phyloP scores from a whole-genome alignment of 202 grass and related monocot genomes.

The Musa balbisiana region DNA sequence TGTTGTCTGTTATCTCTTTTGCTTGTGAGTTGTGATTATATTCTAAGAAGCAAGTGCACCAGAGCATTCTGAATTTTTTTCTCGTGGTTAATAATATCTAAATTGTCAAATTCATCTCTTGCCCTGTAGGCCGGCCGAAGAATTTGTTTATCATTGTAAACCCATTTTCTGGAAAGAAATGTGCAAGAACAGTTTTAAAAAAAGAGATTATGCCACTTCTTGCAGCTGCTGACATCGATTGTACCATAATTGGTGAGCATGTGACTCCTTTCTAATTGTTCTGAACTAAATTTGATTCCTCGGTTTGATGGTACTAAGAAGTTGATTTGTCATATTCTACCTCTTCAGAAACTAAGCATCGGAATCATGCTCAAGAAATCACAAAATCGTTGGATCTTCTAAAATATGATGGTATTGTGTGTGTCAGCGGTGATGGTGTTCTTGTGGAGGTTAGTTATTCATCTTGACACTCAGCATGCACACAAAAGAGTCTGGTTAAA shows the following conservation, averaged over 20 bases:
- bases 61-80: background rate
- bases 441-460: conserved; percentile 78
- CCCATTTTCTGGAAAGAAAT: conserved; percentile 20
- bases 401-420: conserved; percentile 86
- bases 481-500: background rate
- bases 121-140: conserved; percentile 1
- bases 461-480: background rate
- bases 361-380: conserved; percentile 86
- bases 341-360: conserved; percentile 69
- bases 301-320: background rate
- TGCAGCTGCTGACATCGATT: conserved; percentile 2
- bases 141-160: conserved; percentile 17
- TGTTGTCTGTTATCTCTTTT: too few species aligned
- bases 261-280: conserved; percentile 21
- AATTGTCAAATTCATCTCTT: conserved; percentile 7
- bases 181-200: conserved; percentile 2
- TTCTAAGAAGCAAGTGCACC: too few species aligned
- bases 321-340: conserved; percentile 21
- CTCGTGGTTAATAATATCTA: background rate
- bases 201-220: conserved; percentile 9
- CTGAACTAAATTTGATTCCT: background rate
- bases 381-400: conserved; percentile 57
- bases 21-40: too few species aligned
- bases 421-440: conserved; percentile 92
- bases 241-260: background rate